Conservation (phyloP, 2,329 filamentous ascomycete genomes). For the Shiraia sp. region DNA sequence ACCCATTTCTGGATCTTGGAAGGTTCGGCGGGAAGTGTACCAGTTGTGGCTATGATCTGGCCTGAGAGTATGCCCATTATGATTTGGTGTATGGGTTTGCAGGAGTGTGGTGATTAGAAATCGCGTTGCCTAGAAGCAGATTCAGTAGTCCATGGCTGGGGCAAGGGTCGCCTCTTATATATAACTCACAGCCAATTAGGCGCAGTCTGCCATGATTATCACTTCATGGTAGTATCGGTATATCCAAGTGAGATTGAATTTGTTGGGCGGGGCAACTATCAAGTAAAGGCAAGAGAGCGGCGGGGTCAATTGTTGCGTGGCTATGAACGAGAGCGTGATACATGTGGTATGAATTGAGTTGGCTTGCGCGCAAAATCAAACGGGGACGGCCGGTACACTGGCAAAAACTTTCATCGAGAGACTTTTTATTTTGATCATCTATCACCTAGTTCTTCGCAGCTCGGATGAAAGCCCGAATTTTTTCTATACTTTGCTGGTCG, state of each 20-base stretch:
- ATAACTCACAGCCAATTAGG: neutral
- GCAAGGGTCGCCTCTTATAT: constrained; percentile 1
- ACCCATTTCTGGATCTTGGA: constrained; percentile 70
- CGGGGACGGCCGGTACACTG: too few relatives aligned
- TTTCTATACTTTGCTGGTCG: constrained; percentile 77
- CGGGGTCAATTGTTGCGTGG: neutral
- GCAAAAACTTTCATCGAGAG: too few relatives aligned
- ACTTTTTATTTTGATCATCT: too few relatives aligned
- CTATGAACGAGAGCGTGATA: neutral
- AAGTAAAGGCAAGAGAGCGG: constrained; percentile 15
- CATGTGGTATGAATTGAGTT: neutral
- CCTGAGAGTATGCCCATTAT: constrained; percentile 53
- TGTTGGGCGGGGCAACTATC: neutral
- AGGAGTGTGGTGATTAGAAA: neutral
- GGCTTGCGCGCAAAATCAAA: too few relatives aligned
- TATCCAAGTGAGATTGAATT: constrained; percentile 15
- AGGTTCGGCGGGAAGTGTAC: constrained; percentile 55
- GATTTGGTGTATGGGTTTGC: neutral
- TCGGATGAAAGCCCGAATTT: constrained; percentile 79
- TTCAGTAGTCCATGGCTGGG: neutral
- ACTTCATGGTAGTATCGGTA: constrained; percentile 11
- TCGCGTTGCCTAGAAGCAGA: neutral
- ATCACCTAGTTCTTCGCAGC: constrained; percentile 58
- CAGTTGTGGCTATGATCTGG: constrained; percentile 61
- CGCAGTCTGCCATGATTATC: neutral